phyloP scores from a whole-genome alignment of 164 flowering plant species.

The Sextonia rubra region DNA sequence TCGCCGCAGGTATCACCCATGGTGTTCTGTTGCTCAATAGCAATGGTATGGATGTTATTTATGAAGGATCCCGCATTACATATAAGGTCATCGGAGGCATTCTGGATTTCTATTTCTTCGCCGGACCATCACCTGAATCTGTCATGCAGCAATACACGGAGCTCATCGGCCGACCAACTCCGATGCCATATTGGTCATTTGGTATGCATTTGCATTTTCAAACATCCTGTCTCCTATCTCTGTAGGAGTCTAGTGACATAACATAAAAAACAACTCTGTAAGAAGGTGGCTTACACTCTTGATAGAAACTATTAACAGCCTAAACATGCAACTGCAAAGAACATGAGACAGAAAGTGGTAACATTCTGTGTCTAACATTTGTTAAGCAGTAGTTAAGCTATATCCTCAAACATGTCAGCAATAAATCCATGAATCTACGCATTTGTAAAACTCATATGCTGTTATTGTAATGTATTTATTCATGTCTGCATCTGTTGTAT shows the following conservation, averaged over 20 bases:
- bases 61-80: conserved; percentile 21
- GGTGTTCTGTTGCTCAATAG: conserved; percentile 47
- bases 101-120: conserved; percentile 35
- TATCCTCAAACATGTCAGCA: background rate
- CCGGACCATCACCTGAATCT: conserved; percentile 27
- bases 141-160: conserved; percentile 34
- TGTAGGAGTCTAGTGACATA: too few species aligned
- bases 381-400: background rate
- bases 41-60: conserved; percentile 36
- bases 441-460: background rate
- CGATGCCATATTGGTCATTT: conserved; percentile 45
- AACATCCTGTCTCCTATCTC: background rate
- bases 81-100: conserved; percentile 38
- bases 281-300: too few species aligned
- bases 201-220: conserved; percentile 19
- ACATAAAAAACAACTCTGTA: too few species aligned
- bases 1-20: conserved; percentile 34
- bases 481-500: background rate
- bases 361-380: background rate
- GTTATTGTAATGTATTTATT: background rate
- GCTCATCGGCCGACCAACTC: conserved; percentile 35
- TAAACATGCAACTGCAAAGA: too few species aligned
- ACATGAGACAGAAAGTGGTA: background rate
- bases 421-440: background rate
- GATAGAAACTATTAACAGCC: too few species aligned